These are phyloP conservation scores for Aspergillus nanangensis DNA, from an alignment of 495 filamentous ascomycete genomes.

Conservation along the genomic window DNA sequence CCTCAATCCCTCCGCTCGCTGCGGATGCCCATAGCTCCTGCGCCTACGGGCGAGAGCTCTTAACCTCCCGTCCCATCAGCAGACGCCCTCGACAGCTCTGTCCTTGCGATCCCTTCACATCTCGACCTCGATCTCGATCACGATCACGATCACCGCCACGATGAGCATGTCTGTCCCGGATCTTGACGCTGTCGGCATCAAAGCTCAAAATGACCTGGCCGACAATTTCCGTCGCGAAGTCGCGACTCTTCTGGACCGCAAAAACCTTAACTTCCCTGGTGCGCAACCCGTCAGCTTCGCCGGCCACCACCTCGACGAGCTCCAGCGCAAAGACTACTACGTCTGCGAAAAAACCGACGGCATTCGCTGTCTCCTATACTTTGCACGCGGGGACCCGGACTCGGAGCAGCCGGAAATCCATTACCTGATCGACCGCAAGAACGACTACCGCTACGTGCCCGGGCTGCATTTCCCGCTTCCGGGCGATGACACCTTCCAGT, in stretches of 20 bases:
- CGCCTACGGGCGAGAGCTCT: slow-evolving; percentile 19
- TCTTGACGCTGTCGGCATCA: slow-evolving; percentile 53
- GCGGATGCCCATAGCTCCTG: slow-evolving; percentile 5
- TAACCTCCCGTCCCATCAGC: not conserved
- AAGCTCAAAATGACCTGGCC: slow-evolving; percentile 53
- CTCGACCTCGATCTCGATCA: not conserved
- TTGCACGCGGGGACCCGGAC: slow-evolving; percentile 52
- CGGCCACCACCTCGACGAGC: slow-evolving; percentile 67
- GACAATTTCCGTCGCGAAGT: slow-evolving; percentile 67
- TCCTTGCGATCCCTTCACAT: not conserved
- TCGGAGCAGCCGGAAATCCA: slow-evolving; percentile 50
- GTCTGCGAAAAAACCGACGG: slow-evolving; percentile 98
- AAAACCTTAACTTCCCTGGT: slow-evolving; percentile 69
- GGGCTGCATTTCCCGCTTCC: slow-evolving; percentile 76
- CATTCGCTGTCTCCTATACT: slow-evolving; percentile 89
- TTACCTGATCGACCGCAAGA: slow-evolving; percentile 94
- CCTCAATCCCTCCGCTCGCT: not conserved
- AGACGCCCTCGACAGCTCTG: not conserved
- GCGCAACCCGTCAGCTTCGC: slow-evolving; percentile 94
- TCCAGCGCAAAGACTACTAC: slow-evolving; percentile 82
- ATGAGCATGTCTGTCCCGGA: slow-evolving; percentile 47
- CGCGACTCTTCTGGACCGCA: slow-evolving; percentile 66
- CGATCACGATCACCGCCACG: slow-evolving; percentile 3
- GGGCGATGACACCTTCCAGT: slow-evolving; percentile 47
- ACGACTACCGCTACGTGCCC: slow-evolving; percentile 86